phyloP scores from a whole-genome alignment of 768 basidiomycete species.

The Xerocomellus chrysenteron region DNA sequence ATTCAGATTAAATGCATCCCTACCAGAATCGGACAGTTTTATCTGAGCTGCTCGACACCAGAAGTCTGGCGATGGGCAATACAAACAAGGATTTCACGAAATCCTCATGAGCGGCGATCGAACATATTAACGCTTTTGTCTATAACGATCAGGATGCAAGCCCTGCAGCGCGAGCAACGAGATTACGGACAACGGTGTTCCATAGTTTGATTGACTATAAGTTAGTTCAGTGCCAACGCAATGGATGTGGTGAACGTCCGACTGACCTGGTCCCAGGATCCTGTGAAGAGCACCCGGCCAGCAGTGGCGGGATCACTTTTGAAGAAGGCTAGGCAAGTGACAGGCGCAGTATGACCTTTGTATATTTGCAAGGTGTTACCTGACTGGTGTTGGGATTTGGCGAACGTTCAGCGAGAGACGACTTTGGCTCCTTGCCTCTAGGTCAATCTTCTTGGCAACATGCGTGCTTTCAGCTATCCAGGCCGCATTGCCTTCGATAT shows the following conservation, averaged over 20 bases:
- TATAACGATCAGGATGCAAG: slow-evolving; percentile 32
- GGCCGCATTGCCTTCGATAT: slow-evolving; percentile 60
- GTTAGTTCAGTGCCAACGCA: slow-evolving; percentile 9
- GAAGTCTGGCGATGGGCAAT: slow-evolving; percentile 59
- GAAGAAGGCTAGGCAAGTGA: slow-evolving; percentile 77
- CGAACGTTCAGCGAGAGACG: slow-evolving; percentile 5
- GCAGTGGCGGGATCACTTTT: slow-evolving; percentile 40
- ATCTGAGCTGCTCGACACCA: slow-evolving; percentile 89
- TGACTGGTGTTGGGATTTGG: slow-evolving; percentile 48
- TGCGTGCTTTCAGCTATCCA: slow-evolving; percentile 92
- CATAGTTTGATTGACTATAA: slow-evolving; percentile 82
- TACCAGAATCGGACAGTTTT: slow-evolving; percentile 87
- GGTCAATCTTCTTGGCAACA: slow-evolving; percentile 66
- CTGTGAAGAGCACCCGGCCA: slow-evolving; percentile 68
- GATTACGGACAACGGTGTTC: slow-evolving; percentile 63
- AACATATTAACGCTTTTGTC: slow-evolving; percentile 70
- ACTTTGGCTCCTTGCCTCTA: slow-evolving; percentile 55
- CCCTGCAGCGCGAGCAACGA: background rate
- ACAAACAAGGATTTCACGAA: slow-evolving; percentile 87
- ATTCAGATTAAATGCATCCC: slow-evolving; percentile 15
- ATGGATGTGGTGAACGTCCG: background rate
- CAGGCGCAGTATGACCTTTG: slow-evolving; percentile 86
- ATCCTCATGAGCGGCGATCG: slow-evolving; percentile 79
- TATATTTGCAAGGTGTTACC: slow-evolving; percentile 76
- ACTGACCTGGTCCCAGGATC: slow-evolving; percentile 88